Percentiles rank a stretch among this genome's conserved stretches.
phyloP scores from a whole-genome alignment of 192 early-diverging fungal species.

The Entomortierella chlamydospora region DNA sequence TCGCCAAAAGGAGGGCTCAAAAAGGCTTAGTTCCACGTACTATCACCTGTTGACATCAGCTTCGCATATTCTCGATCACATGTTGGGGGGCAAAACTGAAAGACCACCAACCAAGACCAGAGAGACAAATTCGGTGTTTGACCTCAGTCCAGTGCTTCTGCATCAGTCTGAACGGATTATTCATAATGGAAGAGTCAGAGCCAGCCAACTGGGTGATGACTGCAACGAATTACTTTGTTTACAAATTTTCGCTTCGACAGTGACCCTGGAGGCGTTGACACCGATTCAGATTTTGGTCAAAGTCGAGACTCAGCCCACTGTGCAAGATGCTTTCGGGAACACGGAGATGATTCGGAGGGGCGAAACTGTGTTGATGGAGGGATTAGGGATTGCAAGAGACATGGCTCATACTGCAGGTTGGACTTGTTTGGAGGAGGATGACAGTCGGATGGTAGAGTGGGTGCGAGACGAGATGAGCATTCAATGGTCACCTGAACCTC shows the following conservation, averaged over 20 bases:
- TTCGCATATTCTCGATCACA: conserved; percentile 1
- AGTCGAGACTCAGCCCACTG: conserved; percentile 29
- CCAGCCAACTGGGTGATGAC: not conserved
- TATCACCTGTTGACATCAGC: not conserved
- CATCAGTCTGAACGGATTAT: conserved; percentile 13
- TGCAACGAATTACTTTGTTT: conserved; percentile 7
- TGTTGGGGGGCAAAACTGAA: not conserved
- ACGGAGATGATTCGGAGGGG: conserved; percentile 37
- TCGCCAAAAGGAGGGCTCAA: conserved; percentile 1
- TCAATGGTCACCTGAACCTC: conserved; percentile 23
- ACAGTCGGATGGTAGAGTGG: conserved; percentile 50
- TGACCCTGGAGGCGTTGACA: not conserved
- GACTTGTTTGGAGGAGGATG: conserved; percentile 43
- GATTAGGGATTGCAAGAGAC: conserved; percentile 30
- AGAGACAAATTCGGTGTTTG: not conserved
- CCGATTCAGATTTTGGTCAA: conserved; percentile 28
- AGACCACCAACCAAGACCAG: not conserved
- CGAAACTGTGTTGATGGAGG: conserved; percentile 43
- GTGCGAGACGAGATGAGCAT: conserved; percentile 45
- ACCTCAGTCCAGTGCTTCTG: conserved; percentile 15
- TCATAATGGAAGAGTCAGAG: conserved; percentile 21
- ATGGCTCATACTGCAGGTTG: conserved; percentile 37
- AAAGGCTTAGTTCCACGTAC: not conserved
- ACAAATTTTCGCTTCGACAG: conserved; percentile 31
- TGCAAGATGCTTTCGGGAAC: conserved; percentile 34